A percentile compares a stretch with the other conserved stretches of the same genome.
Conservation (phyloP, 306 rosid genomes). For the Sophora flavescens region DNA sequence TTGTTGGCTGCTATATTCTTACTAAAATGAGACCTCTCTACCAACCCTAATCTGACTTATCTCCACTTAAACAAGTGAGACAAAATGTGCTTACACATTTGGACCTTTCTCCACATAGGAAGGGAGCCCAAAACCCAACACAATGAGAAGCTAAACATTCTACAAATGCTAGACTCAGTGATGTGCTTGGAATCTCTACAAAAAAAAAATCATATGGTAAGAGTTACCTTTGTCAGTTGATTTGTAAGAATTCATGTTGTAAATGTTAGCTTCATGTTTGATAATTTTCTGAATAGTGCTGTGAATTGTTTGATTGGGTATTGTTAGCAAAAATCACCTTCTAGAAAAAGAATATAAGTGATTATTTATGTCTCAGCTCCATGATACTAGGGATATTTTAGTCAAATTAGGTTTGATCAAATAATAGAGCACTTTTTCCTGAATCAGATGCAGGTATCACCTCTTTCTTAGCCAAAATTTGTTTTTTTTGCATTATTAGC, state of each 20-base stretch:
- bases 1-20: too few species aligned
- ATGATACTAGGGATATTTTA: background rate
- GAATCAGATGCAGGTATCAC: background rate
- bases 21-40: too few species aligned
- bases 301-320: slow-evolving; percentile 5
- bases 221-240: background rate
- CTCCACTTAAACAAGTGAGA: too few species aligned
- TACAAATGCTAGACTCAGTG: background rate
- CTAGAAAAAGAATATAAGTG: background rate
- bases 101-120: too few species aligned
- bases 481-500: background rate
- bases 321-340: background rate
- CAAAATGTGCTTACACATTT: too few species aligned
- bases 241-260: background rate
- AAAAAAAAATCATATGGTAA: background rate
- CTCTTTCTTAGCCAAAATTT: background rate
- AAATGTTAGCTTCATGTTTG: background rate
- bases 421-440: background rate
- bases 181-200: slow-evolving; percentile 31
- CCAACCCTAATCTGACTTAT: too few species aligned
- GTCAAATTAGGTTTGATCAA: background rate
- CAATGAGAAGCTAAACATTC: slow-evolving; percentile 1
- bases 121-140: too few species aligned
- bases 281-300: slow-evolving; percentile 13
- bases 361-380: background rate